Evolutionary conservation across 352 stramenopile genomes (phyloP).

Genomic region (Achlya hypogyna): DNA sequence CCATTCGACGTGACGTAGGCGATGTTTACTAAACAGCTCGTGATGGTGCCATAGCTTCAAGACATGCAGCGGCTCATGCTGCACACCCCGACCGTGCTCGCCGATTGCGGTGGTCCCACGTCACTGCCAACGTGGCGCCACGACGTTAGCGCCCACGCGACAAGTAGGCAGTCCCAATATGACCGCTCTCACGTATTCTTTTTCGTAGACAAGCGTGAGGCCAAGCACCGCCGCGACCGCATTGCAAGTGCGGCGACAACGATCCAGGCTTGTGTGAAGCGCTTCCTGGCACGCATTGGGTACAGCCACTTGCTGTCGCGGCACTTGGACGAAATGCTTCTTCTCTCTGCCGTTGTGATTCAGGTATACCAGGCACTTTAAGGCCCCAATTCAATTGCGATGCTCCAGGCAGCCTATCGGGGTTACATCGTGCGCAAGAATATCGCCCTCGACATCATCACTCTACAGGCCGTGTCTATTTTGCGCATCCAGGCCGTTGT

Average conservation of each 20-base stretch:
- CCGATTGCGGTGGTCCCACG: constrained; percentile 3
- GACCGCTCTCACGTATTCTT: not conserved
- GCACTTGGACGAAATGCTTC: constrained; percentile 36
- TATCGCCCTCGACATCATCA: not conserved
- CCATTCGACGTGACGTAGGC: constrained; percentile 33
- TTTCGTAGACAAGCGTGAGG: constrained; percentile 29
- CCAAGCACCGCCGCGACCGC: constrained; percentile 33
- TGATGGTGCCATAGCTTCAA: constrained; percentile 29
- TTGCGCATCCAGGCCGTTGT: constrained; percentile 11
- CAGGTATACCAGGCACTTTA: constrained; percentile 28
- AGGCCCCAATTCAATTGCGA: not conserved
- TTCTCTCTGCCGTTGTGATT: constrained; percentile 34
- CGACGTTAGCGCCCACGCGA: constrained; percentile 33
- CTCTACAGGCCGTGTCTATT: not conserved
- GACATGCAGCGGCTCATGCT: constrained; percentile 38
- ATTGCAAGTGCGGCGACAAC: constrained; percentile 30
- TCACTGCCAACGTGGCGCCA: constrained; percentile 35
- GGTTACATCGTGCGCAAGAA: constrained; percentile 10
- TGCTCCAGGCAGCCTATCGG: constrained; percentile 3
- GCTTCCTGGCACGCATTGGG: constrained; percentile 39
- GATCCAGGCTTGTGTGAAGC: constrained; percentile 43
- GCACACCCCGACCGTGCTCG: not conserved
- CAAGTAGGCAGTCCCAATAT: not conserved
- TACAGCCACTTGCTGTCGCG: constrained; percentile 32
- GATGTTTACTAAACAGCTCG: not conserved